Percentiles rank a stretch among this genome's conserved stretches.
These are phyloP conservation scores for Vigna trinervia DNA, from an alignment of 306 rosid species.

Conservation along the genomic window DNA sequence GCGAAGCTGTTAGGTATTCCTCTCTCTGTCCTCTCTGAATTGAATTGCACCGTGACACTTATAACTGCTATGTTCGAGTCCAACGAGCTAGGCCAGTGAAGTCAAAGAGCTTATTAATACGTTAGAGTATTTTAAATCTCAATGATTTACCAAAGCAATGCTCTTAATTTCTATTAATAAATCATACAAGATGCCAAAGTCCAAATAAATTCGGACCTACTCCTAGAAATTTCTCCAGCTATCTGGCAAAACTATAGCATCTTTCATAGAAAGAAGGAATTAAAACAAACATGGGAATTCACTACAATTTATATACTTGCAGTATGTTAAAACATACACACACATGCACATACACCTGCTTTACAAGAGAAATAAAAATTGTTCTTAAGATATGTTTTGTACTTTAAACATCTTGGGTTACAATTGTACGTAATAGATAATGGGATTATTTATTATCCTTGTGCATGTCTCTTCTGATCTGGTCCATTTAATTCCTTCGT, in stretches of 20 bases:
- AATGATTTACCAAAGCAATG: not conserved
- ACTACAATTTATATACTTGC: not conserved
- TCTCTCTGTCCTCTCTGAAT: not conserved
- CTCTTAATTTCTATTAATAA: not conserved
- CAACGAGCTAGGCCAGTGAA: not conserved
- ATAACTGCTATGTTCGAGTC: not conserved
- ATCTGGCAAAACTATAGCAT: not conserved
- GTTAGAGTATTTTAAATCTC: not conserved
- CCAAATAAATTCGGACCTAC: not conserved
- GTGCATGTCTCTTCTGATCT: not conserved
- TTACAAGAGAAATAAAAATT: not conserved
- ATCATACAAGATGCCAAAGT: not conserved
- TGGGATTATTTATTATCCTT: not conserved
- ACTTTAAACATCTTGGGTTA: not conserved
- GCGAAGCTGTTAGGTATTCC: constrained; percentile 74
- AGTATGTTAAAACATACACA: not conserved
- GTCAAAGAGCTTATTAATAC: not conserved
- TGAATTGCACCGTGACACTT: not conserved
- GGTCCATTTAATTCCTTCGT: not conserved
- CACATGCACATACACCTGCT: not conserved
- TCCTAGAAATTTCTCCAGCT: not conserved
- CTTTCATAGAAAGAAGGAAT: not conserved
- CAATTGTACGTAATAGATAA: not conserved
- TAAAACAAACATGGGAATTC: not conserved
- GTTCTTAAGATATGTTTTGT: not conserved